Base-by-base conservation (phyloP, 495 filamentous ascomycete species). In the Tuber brumale region DNA sequence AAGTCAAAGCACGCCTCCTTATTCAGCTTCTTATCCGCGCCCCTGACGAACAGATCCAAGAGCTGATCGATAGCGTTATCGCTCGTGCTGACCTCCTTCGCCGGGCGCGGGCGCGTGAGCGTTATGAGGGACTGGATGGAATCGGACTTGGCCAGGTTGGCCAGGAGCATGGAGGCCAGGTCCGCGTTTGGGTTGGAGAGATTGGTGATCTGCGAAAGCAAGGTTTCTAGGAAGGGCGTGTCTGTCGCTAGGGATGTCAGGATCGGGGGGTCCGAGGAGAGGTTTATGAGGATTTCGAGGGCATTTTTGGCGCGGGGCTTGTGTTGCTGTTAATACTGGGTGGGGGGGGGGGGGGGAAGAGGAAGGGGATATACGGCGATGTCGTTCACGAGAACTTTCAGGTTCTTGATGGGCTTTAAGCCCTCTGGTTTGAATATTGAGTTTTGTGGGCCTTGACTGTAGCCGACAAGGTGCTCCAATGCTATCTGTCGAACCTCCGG, bases 21-120 rank as follows among this genome's bases (percentile, higher is more conserved):
- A 85, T 98, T 99, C 82, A 94, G 92, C 3, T 86, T 85, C 1
- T 91, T 91, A 74, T 92, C 90, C 5, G 92, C 90, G 19, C 94
- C 94, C 85, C 93, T 94, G 74, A 98, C 96, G 82, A 98, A 99
- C 81, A 95, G 91, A 83, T 97, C 95, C 80, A 98, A 91, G 31
- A 98, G 85, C 82, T 98, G 96, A 83, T 97, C 93, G 72, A 97
- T 89, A 19, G 91, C 92, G 66, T 89, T 86, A 44, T 90, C 86
- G 6, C 92, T 91, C 8, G 82, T 86, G 5, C 94, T 94, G 35
- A 91, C 85, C 39, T 88, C 86, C 23, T 87, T 87, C 37, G 85
- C 84, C 9, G 91, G 90, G 16, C 89, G 83, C 16, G 85, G 79
- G 71, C 92, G 90, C 78, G 91, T 91, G 41, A 92, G 85, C 3